phyloP scores from a whole-genome alignment of 208 protist genomes.

The Strigomonas culicis region DNA sequence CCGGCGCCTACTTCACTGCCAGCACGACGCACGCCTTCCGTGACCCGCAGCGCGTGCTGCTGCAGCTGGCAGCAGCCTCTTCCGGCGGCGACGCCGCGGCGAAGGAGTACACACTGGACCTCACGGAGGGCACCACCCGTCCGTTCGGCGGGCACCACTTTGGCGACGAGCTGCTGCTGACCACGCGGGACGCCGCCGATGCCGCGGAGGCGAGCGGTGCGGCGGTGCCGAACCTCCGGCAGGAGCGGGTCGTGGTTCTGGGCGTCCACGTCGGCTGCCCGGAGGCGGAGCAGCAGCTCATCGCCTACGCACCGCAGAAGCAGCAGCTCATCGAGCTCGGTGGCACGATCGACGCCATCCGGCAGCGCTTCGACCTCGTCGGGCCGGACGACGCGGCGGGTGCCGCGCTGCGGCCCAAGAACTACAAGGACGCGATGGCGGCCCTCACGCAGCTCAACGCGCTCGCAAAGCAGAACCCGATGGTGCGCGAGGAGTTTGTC shows the following conservation, averaged over 20 bases:
- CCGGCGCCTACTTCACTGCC: slow-evolving; percentile 47
- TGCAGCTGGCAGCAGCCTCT: neutral
- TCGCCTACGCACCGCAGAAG: slow-evolving; percentile 31
- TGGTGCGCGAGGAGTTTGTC: slow-evolving; percentile 76
- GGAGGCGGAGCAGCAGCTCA: slow-evolving; percentile 54
- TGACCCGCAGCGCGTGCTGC: slow-evolving; percentile 37
- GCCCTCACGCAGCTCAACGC: slow-evolving; percentile 26
- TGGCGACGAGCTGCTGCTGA: slow-evolving; percentile 56
- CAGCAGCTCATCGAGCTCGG: slow-evolving; percentile 60
- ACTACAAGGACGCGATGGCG: slow-evolving; percentile 23
- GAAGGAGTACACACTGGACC: neutral
- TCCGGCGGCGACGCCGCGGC: neutral
- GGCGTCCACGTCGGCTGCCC: no score
- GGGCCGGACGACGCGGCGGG: slow-evolving; percentile 23
- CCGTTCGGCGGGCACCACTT: slow-evolving; percentile 64
- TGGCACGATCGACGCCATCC: slow-evolving; percentile 57
- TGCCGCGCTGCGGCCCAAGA: slow-evolving; percentile 25
- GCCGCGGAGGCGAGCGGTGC: no score
- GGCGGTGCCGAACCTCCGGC: no score
- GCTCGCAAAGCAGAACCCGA: no score
- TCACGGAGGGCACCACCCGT: slow-evolving; percentile 22
- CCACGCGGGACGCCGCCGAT: slow-evolving; percentile 8
- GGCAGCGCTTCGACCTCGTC: slow-evolving; percentile 29
- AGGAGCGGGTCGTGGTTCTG: no score
- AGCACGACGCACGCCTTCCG: slow-evolving; percentile 29